Base-by-base conservation (phyloP, 768 basidiomycete genomes). In the Leccinum arenicola region DNA sequence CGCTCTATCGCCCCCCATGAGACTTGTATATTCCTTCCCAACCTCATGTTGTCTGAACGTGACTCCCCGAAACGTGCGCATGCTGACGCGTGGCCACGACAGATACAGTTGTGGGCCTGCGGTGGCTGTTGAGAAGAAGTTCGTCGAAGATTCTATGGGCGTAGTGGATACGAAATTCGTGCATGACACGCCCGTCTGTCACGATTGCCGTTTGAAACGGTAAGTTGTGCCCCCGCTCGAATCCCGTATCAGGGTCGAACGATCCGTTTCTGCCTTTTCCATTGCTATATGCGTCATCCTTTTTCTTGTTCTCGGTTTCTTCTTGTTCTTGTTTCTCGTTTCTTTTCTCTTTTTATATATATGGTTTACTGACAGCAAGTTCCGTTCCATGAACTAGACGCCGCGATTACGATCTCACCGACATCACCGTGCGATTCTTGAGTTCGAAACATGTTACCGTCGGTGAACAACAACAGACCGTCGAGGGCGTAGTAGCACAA, bases 71-170 rank as follows among this genome's bases (percentile, higher is more conserved):
- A 49, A 56, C 54, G 23, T 51, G 50, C 54, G 40, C 27, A 43
- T 50, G 21, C 58, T 74, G 59, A 73, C 63, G 57, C 61, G 62
- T 52, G 50, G 29, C 51, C 31, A 63, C 48, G 50, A 61, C 58
- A 90, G 88, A 23, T 90, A 90, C 65, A 63, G 76, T 19, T 79
- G 78, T 55, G 84, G 82, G 3, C 85, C 82, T 29, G 68, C 84
- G 58, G 85, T 86, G 54, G 70, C 77, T 12, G 45, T 85, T 7
- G 76, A 80, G 64, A 81, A 77, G 60, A 62, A 52, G 49, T 45
- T 64, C 14, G 63, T 65, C 33, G 67, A 70, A 59, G 61, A 67
- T 50, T 58, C 72, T 1, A 43, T 56, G 58, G 74, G 72, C 7
- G 64, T 70, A 52, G 70, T 74, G 51, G 73, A 69, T 52, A 62